Evolutionary conservation across 371 early-diverging fungal genomes (phyloP), one percentile per base, ranked within the genome.

Genomic region (Actinomortierella wolfii): DNA sequence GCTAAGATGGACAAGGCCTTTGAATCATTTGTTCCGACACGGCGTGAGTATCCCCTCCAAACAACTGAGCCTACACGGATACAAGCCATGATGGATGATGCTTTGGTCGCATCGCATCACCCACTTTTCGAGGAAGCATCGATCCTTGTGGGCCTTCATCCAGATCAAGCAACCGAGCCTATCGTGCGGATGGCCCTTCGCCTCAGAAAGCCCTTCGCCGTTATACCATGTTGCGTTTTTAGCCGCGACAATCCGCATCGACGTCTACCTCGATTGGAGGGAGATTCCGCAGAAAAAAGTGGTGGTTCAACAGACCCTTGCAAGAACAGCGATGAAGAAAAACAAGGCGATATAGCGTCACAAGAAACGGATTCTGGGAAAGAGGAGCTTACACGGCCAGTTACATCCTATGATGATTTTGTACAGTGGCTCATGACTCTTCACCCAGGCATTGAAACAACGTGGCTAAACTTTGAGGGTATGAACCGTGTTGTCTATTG

Each of bases 201-300:
- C 20, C 45, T 66, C 5, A 63, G 66, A 2, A 86, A 82, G 40
- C 70, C 86, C 0, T 86, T 86, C 67, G 85, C 85, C 2, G 77
- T 86, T 3, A 78, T 86, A 3, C 86, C 86, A 1, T 86, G 86
- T 44, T 86, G 86, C 63, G 85, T 86, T 0, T 86, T 86, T 67
- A 78, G 79, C 24, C 76, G 81, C 20, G 80, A 83, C 18, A 80
- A 81, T 45, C 70, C 77, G 6, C 69, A 79, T 25, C 69, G 84
- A 39, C 67, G 65, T 13, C 55, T 84, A 7, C 67, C 63, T 2
- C 46, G 45, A n/a, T n/a, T n/a, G n/a, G n/a, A n/a, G n/a, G 57
- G 40, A 20, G 13, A 11, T 39, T 14, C 14, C 0, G 51, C 23
- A 7, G 18, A 25, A 28, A 7, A 18, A 4, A 14, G 26, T 20